Conservation (phyloP, 2,329 filamentous ascomycete species). For the Penicillium sp. region DNA sequence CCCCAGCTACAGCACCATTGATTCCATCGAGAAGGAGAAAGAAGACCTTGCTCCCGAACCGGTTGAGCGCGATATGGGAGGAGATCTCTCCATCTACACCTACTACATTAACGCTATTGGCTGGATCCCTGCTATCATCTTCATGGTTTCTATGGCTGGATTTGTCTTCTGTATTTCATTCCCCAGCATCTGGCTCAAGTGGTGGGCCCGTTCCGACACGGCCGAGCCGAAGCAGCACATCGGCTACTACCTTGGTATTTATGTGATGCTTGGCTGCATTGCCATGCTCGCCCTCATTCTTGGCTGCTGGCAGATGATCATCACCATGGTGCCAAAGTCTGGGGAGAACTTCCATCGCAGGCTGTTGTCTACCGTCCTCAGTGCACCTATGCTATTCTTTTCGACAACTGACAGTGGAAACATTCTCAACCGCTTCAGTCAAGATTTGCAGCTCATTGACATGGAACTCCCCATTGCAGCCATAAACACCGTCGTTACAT, state of each 20-base stretch:
- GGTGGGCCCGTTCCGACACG: slow-evolving; percentile 46
- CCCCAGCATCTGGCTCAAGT: slow-evolving; percentile 49
- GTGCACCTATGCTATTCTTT: slow-evolving; percentile 50
- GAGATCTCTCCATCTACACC: slow-evolving; percentile 49
- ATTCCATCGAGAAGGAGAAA: slow-evolving; percentile 24
- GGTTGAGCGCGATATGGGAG: slow-evolving; percentile 37
- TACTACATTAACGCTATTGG: slow-evolving; percentile 47
- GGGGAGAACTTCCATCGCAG: slow-evolving; percentile 54
- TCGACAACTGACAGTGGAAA: slow-evolving; percentile 46
- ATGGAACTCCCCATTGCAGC: slow-evolving; percentile 48
- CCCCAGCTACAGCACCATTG: slow-evolving; percentile 22
- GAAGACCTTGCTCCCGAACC: slow-evolving; percentile 27
- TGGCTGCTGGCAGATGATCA: slow-evolving; percentile 53
- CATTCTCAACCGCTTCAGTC: slow-evolving; percentile 50
- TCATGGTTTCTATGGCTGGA: slow-evolving; percentile 41
- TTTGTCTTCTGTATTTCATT: slow-evolving; percentile 49
- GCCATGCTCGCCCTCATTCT: slow-evolving; percentile 42
- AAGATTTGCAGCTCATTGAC: slow-evolving; percentile 50
- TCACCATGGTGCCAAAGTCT: slow-evolving; percentile 59
- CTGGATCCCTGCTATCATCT: slow-evolving; percentile 38
- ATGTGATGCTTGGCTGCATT: slow-evolving; percentile 44
- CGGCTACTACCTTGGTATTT: slow-evolving; percentile 45
- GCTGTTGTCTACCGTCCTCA: slow-evolving; percentile 54
- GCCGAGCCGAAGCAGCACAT: slow-evolving; percentile 36
- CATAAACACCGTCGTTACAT: slow-evolving; percentile 43